phyloP scores from a whole-genome alignment of 2,329 filamentous ascomycete species.

The Lachnellula subtilissima region DNA sequence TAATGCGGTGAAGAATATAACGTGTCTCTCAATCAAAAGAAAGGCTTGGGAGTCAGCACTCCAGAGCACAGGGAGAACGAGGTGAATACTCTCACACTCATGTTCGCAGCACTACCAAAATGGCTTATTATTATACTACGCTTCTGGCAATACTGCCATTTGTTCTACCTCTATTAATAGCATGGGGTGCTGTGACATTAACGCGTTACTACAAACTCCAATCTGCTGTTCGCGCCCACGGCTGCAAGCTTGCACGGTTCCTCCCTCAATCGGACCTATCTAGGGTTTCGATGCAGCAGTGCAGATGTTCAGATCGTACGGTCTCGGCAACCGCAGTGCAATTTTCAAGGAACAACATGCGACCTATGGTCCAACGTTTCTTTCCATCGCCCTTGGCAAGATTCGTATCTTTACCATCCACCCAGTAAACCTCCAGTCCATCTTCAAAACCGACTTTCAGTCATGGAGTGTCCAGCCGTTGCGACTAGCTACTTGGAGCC shows the following conservation, averaged over 20 bases:
- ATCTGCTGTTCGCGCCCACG: neutral
- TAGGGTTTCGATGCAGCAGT: neutral
- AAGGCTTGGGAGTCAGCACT: too few relatives aligned
- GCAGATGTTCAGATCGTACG: neutral
- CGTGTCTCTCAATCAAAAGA: too few relatives aligned
- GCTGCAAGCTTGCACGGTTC: conserved; percentile 11
- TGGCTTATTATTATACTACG: too few relatives aligned
- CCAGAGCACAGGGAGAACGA: too few relatives aligned
- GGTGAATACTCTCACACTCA: too few relatives aligned
- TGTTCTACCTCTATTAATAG: neutral
- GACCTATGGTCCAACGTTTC: neutral
- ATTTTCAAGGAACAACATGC: neutral
- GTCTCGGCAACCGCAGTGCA: neutral
- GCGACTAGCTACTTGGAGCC: neutral
- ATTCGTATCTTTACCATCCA: neutral
- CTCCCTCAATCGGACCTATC: conserved; percentile 13
- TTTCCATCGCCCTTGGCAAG: neutral
- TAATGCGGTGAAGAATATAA: too few relatives aligned
- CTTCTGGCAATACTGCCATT: neutral
- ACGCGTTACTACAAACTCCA: neutral
- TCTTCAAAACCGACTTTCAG: neutral
- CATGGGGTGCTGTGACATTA: neutral
- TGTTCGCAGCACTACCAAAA: too few relatives aligned
- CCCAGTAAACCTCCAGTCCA: neutral
- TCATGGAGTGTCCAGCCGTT: neutral